These are phyloP conservation scores for Mortierella hygrophila DNA, from an alignment of 192 early-diverging fungal species.

Conservation along the genomic window DNA sequence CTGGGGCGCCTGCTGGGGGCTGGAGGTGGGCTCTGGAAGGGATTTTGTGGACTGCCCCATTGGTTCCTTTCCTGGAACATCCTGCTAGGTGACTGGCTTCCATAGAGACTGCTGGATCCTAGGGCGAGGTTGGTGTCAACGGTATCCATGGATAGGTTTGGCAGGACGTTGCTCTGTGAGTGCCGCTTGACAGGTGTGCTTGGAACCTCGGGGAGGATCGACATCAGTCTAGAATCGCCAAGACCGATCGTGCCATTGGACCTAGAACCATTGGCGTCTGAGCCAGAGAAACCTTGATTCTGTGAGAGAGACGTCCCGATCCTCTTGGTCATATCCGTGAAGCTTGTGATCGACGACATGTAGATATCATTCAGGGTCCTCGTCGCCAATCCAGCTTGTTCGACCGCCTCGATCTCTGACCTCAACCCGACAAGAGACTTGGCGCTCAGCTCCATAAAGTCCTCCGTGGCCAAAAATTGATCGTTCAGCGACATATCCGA, in stretches of 20 bases:
- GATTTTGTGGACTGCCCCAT: constrained; percentile 21
- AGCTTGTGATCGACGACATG: constrained; percentile 49
- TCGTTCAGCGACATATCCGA: constrained; percentile 36
- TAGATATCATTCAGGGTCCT: constrained; percentile 41
- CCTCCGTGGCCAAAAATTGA: constrained; percentile 43
- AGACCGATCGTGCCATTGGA: constrained; percentile 8
- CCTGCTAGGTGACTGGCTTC: constrained; percentile 30
- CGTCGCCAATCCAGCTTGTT: constrained; percentile 34
- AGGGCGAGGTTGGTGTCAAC: constrained; percentile 47
- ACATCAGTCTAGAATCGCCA: constrained; percentile 36
- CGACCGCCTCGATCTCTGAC: constrained; percentile 39
- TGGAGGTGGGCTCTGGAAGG: constrained; percentile 14
- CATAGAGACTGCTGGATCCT: constrained; percentile 46
- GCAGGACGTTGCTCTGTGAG: constrained; percentile 29
- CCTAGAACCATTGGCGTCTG: neutral
- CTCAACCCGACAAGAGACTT: constrained; percentile 36
- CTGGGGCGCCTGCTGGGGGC: neutral
- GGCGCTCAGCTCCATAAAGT: constrained; percentile 53
- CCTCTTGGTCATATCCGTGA: constrained; percentile 44
- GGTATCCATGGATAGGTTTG: constrained; percentile 46
- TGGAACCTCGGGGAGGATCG: constrained; percentile 42
- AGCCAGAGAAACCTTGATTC: neutral
- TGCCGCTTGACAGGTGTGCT: constrained; percentile 47
- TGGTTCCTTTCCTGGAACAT: constrained; percentile 28
- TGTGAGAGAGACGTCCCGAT: constrained; percentile 10